Base-by-base conservation (phyloP, 2,329 filamentous ascomycete species). In the Curvularia sp. region DNA sequence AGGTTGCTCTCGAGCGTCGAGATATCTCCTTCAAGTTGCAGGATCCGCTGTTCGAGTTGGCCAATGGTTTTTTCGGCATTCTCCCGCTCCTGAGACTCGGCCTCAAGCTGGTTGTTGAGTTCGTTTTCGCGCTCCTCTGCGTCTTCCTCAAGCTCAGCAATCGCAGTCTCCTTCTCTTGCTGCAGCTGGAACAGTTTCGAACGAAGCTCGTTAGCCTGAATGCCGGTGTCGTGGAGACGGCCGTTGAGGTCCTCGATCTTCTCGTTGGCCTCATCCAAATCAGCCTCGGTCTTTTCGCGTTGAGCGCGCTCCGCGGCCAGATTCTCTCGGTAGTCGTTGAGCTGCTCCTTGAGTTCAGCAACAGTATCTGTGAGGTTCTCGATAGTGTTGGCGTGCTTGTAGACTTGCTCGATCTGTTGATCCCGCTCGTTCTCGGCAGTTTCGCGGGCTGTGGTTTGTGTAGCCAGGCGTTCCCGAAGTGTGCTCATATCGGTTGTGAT, bases 191-290 rank as follows among this genome's bases (percentile, higher is more conserved):
- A 82, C 5, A 83, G 67, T 67, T 82, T 83, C 53, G 78, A 76
- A 3, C 81, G 80, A 26, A 83, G 75, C 62, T 81, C 76, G 31
- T 83, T 82, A n/a, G 80, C 79, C 58, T 81, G 75, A 15, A 78
- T 69, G 41, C 81, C 80, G n/a, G 72, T 66, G 20, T 77, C 71
- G 22, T 77, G 74, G 5, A 82, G 66, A 53, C 77, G 77, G 24
- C 71, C 52, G 20, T 79, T 75, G 22, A 82, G 72, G 6, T 75
- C 74, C 5, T 75, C 77, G 43, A 83, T 76, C 53, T 78, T 68
- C 7, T 69, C 71, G 53, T 80, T 78, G 24, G 76, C 75, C 10
- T 78, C 74, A 33, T 82, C 80, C 1, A 83, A 72, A 24, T 76
- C 77, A 9, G 66, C 66, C 63, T 82, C 79, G 3, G 79, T 80